These are phyloP conservation scores for Coemansia asiatica DNA, from an alignment of 192 early-diverging fungal species.

Conservation along the genomic window DNA sequence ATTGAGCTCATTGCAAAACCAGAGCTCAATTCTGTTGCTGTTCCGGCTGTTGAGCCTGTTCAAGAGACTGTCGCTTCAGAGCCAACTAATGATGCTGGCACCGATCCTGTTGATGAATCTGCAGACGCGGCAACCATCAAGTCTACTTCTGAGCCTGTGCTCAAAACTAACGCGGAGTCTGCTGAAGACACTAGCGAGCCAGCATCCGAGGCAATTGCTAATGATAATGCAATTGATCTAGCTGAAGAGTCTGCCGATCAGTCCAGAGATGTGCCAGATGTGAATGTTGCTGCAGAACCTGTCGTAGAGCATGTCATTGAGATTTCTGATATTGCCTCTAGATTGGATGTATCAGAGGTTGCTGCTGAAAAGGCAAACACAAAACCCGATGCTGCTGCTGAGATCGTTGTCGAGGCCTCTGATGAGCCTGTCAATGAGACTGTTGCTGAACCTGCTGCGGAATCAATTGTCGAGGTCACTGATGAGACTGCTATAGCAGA, in stretches of 20 bases:
- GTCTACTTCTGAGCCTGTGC: too few species aligned
- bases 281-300: background rate
- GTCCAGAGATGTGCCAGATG: too few species aligned
- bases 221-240: background rate
- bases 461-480: background rate
- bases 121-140: too few species aligned
- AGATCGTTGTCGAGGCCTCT: background rate
- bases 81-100: too few species aligned
- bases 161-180: too few species aligned
- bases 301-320: background rate
- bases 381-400: constrained; percentile 3
- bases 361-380: background rate
- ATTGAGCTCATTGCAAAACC: too few species aligned
- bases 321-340: background rate
- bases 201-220: too few species aligned
- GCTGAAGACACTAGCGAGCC: constrained; percentile 2
- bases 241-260: background rate
- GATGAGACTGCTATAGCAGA: background rate
- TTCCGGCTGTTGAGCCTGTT: too few species aligned
- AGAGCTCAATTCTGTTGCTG: too few species aligned
- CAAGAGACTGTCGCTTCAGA: too few species aligned
- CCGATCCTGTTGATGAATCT: too few species aligned
- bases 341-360: background rate
- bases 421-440: constrained; percentile 8
- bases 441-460: constrained; percentile 1